Percentiles rank a stretch among this genome's conserved stretches.
Evolutionary conservation across 768 basidiomycete genomes (phyloP).

Genomic region (Hygrocybe punicea): DNA sequence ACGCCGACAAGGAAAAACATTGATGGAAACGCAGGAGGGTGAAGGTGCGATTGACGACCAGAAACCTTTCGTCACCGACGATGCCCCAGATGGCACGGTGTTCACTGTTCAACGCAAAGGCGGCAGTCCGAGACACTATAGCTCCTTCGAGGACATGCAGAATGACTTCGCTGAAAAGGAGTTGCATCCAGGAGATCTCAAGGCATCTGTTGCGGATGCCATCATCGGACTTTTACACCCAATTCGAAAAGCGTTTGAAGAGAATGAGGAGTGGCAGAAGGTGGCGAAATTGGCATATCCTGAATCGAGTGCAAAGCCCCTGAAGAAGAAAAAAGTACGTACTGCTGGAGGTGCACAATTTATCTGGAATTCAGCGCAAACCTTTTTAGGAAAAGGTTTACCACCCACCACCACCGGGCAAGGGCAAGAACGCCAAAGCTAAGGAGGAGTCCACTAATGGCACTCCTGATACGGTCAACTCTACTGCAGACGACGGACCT

Average conservation of each 20-base stretch:
- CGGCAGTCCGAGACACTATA: slow-evolving; percentile 78
- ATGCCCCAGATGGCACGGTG: slow-evolving; percentile 77
- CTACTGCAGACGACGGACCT: background rate
- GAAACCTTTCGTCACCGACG: slow-evolving; percentile 59
- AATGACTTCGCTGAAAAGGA: slow-evolving; percentile 71
- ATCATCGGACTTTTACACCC: slow-evolving; percentile 76
- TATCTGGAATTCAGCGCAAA: background rate
- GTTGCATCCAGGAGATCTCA: slow-evolving; percentile 89
- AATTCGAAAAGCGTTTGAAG: slow-evolving; percentile 73
- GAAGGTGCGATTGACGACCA: slow-evolving; percentile 39
- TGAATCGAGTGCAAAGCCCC: slow-evolving; percentile 58
- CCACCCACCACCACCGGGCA: slow-evolving; percentile 80
- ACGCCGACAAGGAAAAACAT: slow-evolving; percentile 46
- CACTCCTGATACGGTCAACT: background rate
- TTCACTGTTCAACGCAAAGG: slow-evolving; percentile 78
- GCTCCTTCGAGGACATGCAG: slow-evolving; percentile 59
- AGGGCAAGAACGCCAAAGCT: slow-evolving; percentile 60
- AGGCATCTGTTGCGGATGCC: slow-evolving; percentile 68
- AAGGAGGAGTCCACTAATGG: slow-evolving; percentile 57
- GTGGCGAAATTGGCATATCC: slow-evolving; percentile 83
- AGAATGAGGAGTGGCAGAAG: slow-evolving; percentile 75
- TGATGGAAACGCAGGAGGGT: slow-evolving; percentile 42
- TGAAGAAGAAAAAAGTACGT: slow-evolving; percentile 62
- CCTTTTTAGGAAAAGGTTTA: slow-evolving; percentile 66
- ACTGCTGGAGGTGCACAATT: background rate